Base-by-base conservation (phyloP, 441 rosid species). In the Corymbia citriodora region DNA sequence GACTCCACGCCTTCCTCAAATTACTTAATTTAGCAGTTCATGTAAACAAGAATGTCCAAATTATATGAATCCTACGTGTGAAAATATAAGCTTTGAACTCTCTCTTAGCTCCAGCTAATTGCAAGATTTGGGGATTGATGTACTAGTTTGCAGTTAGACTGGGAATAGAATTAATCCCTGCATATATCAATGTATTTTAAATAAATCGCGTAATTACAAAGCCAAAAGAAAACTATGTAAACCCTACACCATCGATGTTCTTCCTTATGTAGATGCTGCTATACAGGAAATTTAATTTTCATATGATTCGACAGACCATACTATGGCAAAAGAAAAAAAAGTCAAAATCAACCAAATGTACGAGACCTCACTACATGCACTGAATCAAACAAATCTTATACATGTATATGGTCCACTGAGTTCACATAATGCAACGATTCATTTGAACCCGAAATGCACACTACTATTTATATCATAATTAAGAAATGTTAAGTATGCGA, bases 101-200 rank as follows among this genome's bases (percentile, higher is more conserved):
- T 31, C 81, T 70, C 45, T 12, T 31, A 33, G 45, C 79, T 68
- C 79, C 23, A 68, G 79, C 21, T 31, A 0, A 68, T 17, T 68
- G 45, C 45, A 68, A 68, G 19, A 68, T 31, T 31, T 68, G 74
- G 18, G 40, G 40, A 31, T 27, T 29, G 33, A 63, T 13, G 70
- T 63, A 29, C 72, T 29, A n/a, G 72, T 63, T 63, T 63, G 17
- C 33, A 7, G 29, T 63, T 63, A 29, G 72, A 33, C 72, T 31
- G 18, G 36, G 31, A 31, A 9, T 15, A 68, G 40, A 31, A 15
- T n/a, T 68, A 31, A 40, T 68, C 40, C 74, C 74, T 2, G 40
- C 0, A n/a, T 16, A 31, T 31, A 68, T 31, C 0, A 31, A 31
- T 31, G 15, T 68, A 40, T 15, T 61, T 65, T 15, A 0, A 31